Evolutionary conservation across 805 yeast species (phyloP), one percentile per base, ranked within the genome.

Genomic region (Kuraishia piskuri): DNA sequence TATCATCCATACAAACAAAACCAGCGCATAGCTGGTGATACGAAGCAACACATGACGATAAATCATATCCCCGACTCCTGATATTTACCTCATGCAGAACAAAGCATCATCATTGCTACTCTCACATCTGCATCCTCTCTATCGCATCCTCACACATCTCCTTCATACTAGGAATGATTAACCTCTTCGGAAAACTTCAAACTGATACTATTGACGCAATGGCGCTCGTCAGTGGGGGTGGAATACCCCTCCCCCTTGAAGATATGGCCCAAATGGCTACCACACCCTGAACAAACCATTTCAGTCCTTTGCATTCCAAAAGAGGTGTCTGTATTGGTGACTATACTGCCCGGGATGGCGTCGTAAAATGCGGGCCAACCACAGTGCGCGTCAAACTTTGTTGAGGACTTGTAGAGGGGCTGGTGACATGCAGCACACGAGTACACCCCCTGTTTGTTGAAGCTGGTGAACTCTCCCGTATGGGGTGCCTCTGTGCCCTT

Each of bases 341-440:
- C 75, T 45, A 94, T 76, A 5, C 96, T 76, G 0, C 90, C 91
- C 0, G 96, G 95, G 45, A 88, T 72, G 0, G 96, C 97, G 54
- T 89, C 86, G 67, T 85, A 92, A 68, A 94, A 94, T 0, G 97
- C 91, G 1, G 99, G 99, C 99, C 99, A 94, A 2, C 99, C 99
- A 68, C 99, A 94, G 52, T 90, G 90, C 12, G 96, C 82, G 54
- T 86, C 84, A 62, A 94, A 94, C 68, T 94, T 92, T 2, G 96
- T 79, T 31, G 77, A 72, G 25, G 96, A 83, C 56, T 78, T 77
- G 68, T 94, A 94, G 26, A 94, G 70, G 12, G 97, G 96, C 48
- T 78, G 72, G 51, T 75, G 76, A 69, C 99, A 94, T 5, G 86
- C 98, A 0, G 87, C 97, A 71, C 99, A 94, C 49, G 72, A 71